Conservation (phyloP, 2,329 filamentous ascomycete species). For the Penicillium concentricum region DNA sequence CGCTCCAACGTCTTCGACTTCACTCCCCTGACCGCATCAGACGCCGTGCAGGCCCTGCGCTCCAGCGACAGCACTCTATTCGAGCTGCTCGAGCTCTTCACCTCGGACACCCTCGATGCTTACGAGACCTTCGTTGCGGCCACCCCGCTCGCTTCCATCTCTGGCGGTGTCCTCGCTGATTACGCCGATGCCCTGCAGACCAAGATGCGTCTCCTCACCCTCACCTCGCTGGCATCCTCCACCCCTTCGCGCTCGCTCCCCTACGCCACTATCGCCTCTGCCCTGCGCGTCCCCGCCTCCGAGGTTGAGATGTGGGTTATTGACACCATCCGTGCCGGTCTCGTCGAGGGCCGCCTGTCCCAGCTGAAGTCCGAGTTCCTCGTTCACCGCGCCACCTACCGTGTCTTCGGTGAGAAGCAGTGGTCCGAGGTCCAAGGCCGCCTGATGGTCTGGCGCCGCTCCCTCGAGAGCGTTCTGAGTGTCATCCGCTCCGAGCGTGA, state of each 20-base stretch:
- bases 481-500: conserved; percentile 79
- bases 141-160: conserved; percentile 57
- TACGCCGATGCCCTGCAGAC: conserved; percentile 76
- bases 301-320: conserved; percentile 99
- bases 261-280: conserved; percentile 79
- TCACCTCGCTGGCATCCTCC: conserved; percentile 82
- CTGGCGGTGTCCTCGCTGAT: conserved; percentile 79
- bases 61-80: conserved; percentile 82
- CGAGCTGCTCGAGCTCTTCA: conserved; percentile 93
- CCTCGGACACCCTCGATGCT: conserved; percentile 89
- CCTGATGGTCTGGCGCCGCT: conserved; percentile 86
- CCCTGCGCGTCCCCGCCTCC: conserved; percentile 75
- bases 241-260: conserved; percentile 82
- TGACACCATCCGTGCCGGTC: conserved; percentile 90
- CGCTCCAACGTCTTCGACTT: conserved; percentile 70
- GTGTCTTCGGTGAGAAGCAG: conserved; percentile 96
- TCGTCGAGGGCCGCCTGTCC: conserved; percentile 94
- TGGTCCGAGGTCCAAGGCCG: conserved; percentile 92
- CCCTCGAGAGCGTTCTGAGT: conserved; percentile 72
- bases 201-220: conserved; percentile 95
- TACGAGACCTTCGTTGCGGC: conserved; percentile 88
- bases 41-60: conserved; percentile 80
- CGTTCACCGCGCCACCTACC: conserved; percentile 93
- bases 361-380: conserved; percentile 92
- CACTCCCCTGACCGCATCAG: conserved; percentile 67